Percentiles rank a stretch among this genome's conserved stretches.
These are phyloP conservation scores for Verticillium albo-atrum DNA, from an alignment of 2,329 filamentous ascomycete genomes.

Conservation along the genomic window DNA sequence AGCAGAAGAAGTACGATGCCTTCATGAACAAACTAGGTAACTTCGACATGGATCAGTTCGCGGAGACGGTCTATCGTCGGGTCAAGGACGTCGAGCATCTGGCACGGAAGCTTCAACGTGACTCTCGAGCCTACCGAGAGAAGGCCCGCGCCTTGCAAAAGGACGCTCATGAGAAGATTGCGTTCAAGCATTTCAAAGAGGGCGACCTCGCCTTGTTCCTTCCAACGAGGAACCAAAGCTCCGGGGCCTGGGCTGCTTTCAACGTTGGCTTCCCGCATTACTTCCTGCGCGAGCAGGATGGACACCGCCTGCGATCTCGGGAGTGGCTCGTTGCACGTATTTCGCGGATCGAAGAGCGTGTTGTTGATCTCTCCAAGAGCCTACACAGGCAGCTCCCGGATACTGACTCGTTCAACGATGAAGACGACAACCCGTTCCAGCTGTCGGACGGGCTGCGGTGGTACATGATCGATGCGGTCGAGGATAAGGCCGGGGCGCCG, in stretches of 20 bases:
- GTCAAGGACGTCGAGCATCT: conserved; percentile 92
- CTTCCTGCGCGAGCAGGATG: conserved; percentile 90
- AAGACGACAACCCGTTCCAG: conserved; percentile 96
- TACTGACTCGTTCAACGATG: conserved; percentile 52
- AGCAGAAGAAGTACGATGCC: conserved; percentile 68
- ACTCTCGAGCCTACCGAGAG: conserved; percentile 81
- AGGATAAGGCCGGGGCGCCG: conserved; percentile 88
- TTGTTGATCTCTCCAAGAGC: conserved; percentile 86
- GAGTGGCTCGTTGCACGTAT: conserved; percentile 98
- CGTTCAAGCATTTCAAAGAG: conserved; percentile 92
- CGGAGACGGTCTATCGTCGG: conserved; percentile 80
- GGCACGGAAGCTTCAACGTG: conserved; percentile 88
- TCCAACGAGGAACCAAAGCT: conserved; percentile 89
- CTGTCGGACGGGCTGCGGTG: conserved; percentile 90
- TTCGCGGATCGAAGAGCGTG: conserved; percentile 81
- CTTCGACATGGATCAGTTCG: conserved; percentile 81
- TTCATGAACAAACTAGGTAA: conserved; percentile 70
- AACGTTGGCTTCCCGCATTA: conserved; percentile 97
- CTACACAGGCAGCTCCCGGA: conserved; percentile 42
- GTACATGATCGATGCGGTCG: conserved; percentile 90
- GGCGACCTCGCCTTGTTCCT: conserved; percentile 92
- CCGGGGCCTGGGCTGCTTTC: conserved; percentile 95
- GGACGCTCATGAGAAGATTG: conserved; percentile 93
- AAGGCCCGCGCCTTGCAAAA: conserved; percentile 75
- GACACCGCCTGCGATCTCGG: conserved; percentile 74